These are phyloP conservation scores for Fusarium dimerum DNA, from an alignment of 2,329 filamentous ascomycete genomes.

Conservation along the genomic window DNA sequence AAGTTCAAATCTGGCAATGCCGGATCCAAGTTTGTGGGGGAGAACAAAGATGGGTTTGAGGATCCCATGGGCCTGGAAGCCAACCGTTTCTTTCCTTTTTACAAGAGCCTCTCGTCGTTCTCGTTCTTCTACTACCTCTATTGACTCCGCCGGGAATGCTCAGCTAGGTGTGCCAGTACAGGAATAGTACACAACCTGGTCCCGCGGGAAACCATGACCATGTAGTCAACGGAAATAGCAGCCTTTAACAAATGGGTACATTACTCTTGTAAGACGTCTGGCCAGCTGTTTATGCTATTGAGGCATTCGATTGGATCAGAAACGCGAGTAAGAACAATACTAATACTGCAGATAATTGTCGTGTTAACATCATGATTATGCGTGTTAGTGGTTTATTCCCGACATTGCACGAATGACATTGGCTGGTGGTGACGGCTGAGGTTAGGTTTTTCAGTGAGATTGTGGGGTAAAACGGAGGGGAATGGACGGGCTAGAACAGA, in stretches of 20 bases:
- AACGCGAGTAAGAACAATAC: not conserved
- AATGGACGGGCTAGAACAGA: not conserved
- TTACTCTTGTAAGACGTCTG: not conserved
- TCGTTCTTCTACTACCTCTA: not conserved
- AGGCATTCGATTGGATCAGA: too few relatives aligned
- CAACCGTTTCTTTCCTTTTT: not conserved
- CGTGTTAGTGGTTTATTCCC: slow-evolving; percentile 1
- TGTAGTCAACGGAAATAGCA: slow-evolving; percentile 28
- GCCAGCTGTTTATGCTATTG: not conserved
- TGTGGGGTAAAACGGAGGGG: slow-evolving; percentile 24
- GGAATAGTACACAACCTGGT: slow-evolving; percentile 10
- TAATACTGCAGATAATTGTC: not conserved
- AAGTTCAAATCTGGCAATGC: too few relatives aligned
- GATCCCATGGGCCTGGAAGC: too few relatives aligned
- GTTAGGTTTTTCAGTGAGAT: slow-evolving; percentile 12
- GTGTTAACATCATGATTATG: not conserved
- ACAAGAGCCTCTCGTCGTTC: not conserved
- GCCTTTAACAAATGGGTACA: slow-evolving; percentile 3
- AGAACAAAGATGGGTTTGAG: too few relatives aligned
- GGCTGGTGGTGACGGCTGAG: not conserved
- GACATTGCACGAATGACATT: not conserved
- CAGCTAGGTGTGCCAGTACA: slow-evolving; percentile 3
- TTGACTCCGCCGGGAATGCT: not conserved
- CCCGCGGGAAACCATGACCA: slow-evolving; percentile 24
- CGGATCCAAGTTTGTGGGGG: too few relatives aligned